Evolutionary conservation across 2,329 filamentous ascomycete genomes (phyloP).

Genomic region (Aspergillus sp.): DNA sequence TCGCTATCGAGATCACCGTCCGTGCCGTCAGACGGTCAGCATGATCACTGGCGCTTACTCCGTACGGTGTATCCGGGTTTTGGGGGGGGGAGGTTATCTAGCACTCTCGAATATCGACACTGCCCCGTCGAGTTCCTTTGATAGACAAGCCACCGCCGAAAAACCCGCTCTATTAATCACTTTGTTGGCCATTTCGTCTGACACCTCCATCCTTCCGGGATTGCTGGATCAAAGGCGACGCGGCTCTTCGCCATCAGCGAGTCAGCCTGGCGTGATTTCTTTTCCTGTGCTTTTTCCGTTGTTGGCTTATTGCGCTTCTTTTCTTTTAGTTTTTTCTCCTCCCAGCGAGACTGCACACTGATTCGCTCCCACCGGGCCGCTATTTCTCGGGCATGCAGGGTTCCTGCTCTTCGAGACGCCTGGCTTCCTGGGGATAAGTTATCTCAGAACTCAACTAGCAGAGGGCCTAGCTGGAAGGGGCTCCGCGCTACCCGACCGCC

Average conservation of each 20-base stretch:
- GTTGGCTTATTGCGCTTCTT: background rate
- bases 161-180: background rate
- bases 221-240: background rate
- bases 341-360: background rate
- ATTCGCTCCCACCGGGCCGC: background rate
- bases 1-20: background rate
- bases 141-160: constrained; percentile 4
- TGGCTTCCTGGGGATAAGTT: background rate
- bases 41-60: constrained; percentile 1
- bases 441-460: constrained; percentile 10
- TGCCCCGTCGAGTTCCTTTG: background rate
- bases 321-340: background rate
- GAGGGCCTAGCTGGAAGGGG: constrained; percentile 3
- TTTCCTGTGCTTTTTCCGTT: background rate
- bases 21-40: background rate
- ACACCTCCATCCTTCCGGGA: background rate
- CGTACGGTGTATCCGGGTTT: background rate
- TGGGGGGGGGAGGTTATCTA: background rate
- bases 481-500: constrained; percentile 19
- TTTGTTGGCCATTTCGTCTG: constrained; percentile 3
- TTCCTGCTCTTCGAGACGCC: background rate
- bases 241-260: background rate
- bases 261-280: background rate
- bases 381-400: constrained; percentile 13
- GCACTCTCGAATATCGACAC: background rate